Evolutionary conservation across 805 yeast species (phyloP).

Genomic region (Myxozyma nipponensis): DNA sequence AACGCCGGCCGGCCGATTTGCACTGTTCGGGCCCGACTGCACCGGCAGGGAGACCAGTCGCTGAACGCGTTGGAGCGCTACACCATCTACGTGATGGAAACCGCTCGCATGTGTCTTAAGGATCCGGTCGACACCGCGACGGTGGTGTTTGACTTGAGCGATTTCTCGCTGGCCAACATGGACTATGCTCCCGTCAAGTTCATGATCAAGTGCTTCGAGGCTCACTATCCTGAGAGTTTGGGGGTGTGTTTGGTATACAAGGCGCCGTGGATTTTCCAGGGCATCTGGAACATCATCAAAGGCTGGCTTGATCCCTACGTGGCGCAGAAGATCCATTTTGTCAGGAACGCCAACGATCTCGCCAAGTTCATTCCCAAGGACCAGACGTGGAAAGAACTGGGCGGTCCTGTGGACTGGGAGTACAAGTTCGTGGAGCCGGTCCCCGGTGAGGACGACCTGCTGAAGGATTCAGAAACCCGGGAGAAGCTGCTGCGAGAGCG

Average conservation of each 20-base stretch:
- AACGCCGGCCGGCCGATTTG: conserved; percentile 72
- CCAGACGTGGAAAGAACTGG: conserved; percentile 65
- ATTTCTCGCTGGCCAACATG: conserved; percentile 84
- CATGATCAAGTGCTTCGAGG: conserved; percentile 84
- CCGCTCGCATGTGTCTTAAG: conserved; percentile 66
- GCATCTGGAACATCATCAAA: conserved; percentile 89
- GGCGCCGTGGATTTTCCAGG: conserved; percentile 96
- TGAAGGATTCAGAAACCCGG: conserved; percentile 46
- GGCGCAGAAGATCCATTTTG: conserved; percentile 82
- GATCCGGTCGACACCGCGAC: conserved; percentile 79
- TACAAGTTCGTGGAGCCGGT: conserved; percentile 61
- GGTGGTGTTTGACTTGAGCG: conserved; percentile 79
- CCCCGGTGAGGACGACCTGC: conserved; percentile 50
- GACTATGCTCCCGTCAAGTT: conserved; percentile 90
- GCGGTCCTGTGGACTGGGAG: conserved; percentile 64
- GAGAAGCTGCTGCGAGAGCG: conserved; percentile 51
- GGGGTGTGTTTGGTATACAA: conserved; percentile 82
- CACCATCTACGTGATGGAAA: conserved; percentile 74
- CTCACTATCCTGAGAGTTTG: conserved; percentile 92
- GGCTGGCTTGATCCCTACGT: conserved; percentile 97
- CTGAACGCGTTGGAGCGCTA: conserved; percentile 69
- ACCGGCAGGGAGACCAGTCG: conserved; percentile 63
- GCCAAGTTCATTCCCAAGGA: conserved; percentile 55
- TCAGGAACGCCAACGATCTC: conserved; percentile 66
- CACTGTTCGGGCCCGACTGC: conserved; percentile 72